phyloP scores from a whole-genome alignment of 2,329 filamentous ascomycete species.

The Alternaria novae-zelandiae region DNA sequence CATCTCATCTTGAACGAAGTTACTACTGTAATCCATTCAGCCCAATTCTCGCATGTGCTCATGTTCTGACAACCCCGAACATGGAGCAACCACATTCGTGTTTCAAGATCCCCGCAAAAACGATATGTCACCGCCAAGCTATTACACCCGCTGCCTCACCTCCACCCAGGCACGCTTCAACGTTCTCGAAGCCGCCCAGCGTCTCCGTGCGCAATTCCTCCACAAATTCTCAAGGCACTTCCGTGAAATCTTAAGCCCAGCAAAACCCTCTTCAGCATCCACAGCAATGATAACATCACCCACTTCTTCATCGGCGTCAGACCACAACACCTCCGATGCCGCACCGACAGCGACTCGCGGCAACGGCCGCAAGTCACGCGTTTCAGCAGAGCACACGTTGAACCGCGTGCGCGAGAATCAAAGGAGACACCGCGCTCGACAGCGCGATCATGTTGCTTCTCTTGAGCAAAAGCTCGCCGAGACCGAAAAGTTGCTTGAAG shows the following conservation, averaged over 20 bases:
- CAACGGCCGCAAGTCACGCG: constrained; percentile 16
- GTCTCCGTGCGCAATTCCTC: neutral
- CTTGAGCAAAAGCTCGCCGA: constrained; percentile 47
- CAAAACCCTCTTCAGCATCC: neutral
- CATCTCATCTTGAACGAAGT: neutral
- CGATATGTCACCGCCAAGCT: constrained; percentile 37
- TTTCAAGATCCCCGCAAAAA: constrained; percentile 15
- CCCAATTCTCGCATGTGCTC: neutral
- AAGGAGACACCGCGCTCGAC: constrained; percentile 57
- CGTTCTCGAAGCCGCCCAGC: neutral
- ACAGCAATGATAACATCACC: constrained; percentile 10
- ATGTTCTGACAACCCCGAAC: neutral
- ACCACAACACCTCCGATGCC: constrained; percentile 14
- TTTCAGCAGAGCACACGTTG: constrained; percentile 46
- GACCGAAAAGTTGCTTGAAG: constrained; percentile 32
- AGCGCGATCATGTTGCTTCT: constrained; percentile 49
- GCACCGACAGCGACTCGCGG: neutral
- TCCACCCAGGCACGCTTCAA: neutral
- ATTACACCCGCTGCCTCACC: constrained; percentile 20
- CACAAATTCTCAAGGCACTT: too few species aligned
- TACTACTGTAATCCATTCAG: neutral
- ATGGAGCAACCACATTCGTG: neutral
- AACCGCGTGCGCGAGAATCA: constrained; percentile 60
- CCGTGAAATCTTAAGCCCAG: neutral
- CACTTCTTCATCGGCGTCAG: constrained; percentile 15